Conservation (phyloP, 2,329 filamentous ascomycete species). For the Cladosporium sp. region DNA sequence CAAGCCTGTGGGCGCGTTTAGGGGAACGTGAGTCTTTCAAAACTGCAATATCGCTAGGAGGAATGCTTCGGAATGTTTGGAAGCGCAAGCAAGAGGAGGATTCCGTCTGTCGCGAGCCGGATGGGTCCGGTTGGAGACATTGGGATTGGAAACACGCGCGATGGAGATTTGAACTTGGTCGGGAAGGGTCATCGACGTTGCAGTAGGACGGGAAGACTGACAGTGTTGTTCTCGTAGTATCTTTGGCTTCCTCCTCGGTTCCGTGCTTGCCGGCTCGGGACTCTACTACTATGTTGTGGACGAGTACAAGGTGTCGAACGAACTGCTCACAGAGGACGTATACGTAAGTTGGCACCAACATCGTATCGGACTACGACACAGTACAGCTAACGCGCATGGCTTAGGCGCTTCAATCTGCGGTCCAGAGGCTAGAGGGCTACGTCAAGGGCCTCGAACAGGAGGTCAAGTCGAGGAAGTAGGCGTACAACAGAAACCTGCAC, state of each 20-base stretch:
- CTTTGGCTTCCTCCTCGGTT: slow-evolving; percentile 88
- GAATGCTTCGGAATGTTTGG: background rate
- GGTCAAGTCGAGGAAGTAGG: slow-evolving; percentile 63
- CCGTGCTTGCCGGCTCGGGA: slow-evolving; percentile 73
- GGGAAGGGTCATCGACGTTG: background rate
- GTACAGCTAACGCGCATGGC: background rate
- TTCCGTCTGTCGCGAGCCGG: background rate
- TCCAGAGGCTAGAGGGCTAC: slow-evolving; percentile 82
- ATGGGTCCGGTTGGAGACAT: background rate
- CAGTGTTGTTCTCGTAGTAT: slow-evolving; percentile 57
- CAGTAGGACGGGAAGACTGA: slow-evolving; percentile 9
- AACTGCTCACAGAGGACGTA: slow-evolving; percentile 92
- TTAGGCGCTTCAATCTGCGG: slow-evolving; percentile 83
- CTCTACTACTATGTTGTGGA: slow-evolving; percentile 92
- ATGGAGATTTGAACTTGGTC: background rate
- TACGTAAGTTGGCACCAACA: slow-evolving; percentile 68
- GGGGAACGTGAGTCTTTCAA: slow-evolving; percentile 64
- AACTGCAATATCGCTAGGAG: background rate
- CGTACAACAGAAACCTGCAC: slow-evolving; percentile 8
- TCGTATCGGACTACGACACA: background rate
- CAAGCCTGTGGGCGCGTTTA: slow-evolving; percentile 70
- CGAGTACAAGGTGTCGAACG: slow-evolving; percentile 92
- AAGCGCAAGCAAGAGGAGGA: slow-evolving; percentile 17
- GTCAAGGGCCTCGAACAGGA: slow-evolving; percentile 80
- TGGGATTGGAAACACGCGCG: background rate